Conservation (phyloP, 2,329 filamentous ascomycete species). For the Neonectria faginata region DNA sequence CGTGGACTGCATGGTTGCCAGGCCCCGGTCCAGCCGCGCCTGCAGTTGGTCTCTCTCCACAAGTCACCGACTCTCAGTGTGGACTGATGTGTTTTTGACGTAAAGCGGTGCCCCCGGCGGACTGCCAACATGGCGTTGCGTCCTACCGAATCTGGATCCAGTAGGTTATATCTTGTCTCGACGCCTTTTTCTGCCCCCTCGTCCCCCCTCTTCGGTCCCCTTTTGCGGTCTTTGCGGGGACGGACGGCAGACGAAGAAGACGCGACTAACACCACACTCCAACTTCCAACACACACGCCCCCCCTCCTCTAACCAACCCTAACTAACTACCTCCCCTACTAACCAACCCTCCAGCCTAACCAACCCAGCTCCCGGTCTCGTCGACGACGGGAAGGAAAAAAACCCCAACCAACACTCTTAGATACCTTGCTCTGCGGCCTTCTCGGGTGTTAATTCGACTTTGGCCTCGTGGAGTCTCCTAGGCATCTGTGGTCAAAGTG, state of each 20-base stretch:
- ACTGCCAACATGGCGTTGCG: constrained; percentile 42
- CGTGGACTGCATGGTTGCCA: constrained; percentile 32
- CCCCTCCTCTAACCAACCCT: constrained; percentile 41
- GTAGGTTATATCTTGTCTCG: constrained; percentile 42
- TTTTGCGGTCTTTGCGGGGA: constrained; percentile 44
- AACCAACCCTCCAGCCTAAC: constrained; percentile 28
- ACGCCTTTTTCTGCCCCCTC: constrained; percentile 38
- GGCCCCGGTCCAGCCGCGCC: constrained; percentile 34
- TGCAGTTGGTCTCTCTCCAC: constrained; percentile 40
- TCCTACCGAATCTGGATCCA: constrained; percentile 43
- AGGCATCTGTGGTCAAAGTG: constrained; percentile 44
- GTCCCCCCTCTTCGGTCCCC: constrained; percentile 28
- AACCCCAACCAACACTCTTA: constrained; percentile 41
- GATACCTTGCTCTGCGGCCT: constrained; percentile 38
- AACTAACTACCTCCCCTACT: constrained; percentile 28
- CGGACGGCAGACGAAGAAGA: constrained; percentile 38
- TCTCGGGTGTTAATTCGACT: constrained; percentile 46
- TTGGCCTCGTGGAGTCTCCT: constrained; percentile 42
- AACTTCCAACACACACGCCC: constrained; percentile 41
- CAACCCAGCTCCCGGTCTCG: constrained; percentile 41
- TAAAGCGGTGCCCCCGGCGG: constrained; percentile 39
- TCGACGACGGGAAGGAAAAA: constrained; percentile 37
- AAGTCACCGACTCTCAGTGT: constrained; percentile 33
- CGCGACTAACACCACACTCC: constrained; percentile 42
- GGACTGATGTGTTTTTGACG: constrained; percentile 47